A percentile compares a stretch with the other conserved stretches of the same genome.
Evolutionary conservation across 1,284 basidiomycete genomes (phyloP).

Genomic region (Irpex rosettiformis): DNA sequence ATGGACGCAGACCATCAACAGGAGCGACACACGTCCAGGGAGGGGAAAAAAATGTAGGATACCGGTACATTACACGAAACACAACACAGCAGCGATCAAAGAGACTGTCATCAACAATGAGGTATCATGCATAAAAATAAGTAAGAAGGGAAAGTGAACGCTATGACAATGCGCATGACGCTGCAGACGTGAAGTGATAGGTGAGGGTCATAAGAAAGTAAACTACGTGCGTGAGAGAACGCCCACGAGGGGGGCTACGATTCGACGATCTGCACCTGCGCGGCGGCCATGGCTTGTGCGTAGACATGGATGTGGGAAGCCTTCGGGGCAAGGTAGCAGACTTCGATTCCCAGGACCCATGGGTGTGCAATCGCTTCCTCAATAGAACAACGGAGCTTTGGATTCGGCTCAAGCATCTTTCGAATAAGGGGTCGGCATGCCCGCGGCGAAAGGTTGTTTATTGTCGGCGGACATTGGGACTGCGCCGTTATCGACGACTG

Average conservation of each 20-base stretch:
- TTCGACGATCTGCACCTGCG: slow-evolving; percentile 22
- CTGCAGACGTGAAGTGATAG: slow-evolving; percentile 8
- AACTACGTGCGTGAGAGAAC: slow-evolving; percentile 2
- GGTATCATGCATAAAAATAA: slow-evolving; percentile 10
- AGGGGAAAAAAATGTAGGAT: slow-evolving; percentile 10
- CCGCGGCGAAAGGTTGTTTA: slow-evolving; percentile 87
- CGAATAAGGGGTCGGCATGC: slow-evolving; percentile 85
- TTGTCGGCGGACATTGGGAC: slow-evolving; percentile 62
- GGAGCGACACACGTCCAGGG: background rate
- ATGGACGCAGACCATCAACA: background rate
- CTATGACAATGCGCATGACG: slow-evolving; percentile 8
- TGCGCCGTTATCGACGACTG: slow-evolving; percentile 31
- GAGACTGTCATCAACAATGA: slow-evolving; percentile 12
- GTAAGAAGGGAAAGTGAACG: slow-evolving; percentile 8
- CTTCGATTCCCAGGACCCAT: slow-evolving; percentile 81
- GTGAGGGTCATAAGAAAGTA: slow-evolving; percentile 4
- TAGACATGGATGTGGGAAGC: slow-evolving; percentile 63
- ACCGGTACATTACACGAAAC: slow-evolving; percentile 17
- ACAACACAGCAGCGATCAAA: slow-evolving; percentile 13
- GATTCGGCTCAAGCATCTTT: slow-evolving; percentile 96
- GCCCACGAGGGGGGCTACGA: slow-evolving; percentile 10
- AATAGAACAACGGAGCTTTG: slow-evolving; percentile 74
- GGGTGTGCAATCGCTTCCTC: slow-evolving; percentile 83
- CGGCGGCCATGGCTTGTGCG: slow-evolving; percentile 26
- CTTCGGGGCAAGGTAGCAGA: slow-evolving; percentile 59